These are phyloP conservation scores for Chalciporus sp. DNA, from an alignment of 1,284 basidiomycete genomes.

Conservation along the genomic window DNA sequence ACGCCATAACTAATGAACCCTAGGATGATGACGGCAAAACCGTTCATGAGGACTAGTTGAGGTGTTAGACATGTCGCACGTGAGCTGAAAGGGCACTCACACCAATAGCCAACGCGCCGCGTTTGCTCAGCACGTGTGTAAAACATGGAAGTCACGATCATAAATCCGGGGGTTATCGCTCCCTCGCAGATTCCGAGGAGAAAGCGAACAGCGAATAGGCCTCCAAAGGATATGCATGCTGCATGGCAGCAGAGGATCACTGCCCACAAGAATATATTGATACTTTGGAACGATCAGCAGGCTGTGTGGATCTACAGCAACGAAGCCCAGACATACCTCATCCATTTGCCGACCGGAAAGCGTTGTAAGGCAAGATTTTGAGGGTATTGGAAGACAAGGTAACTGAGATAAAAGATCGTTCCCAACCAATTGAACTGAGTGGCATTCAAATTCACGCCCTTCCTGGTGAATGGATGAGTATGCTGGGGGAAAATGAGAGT, in stretches of 20 bases:
- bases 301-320: background rate
- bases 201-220: constrained; percentile 51
- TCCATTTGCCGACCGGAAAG: constrained; percentile 78
- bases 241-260: constrained; percentile 52
- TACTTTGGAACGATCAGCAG: constrained; percentile 27
- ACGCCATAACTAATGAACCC: constrained; percentile 61
- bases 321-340: constrained; percentile 41
- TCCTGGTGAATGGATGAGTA: constrained; percentile 20
- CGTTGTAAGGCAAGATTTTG: constrained; percentile 78
- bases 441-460: constrained; percentile 45
- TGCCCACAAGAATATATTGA: constrained; percentile 58
- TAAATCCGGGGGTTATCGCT: constrained; percentile 80
- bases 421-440: constrained; percentile 69
- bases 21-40: constrained; percentile 64
- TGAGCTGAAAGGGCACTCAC: constrained; percentile 42
- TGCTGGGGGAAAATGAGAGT: constrained; percentile 25
- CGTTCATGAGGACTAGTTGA: constrained; percentile 60
- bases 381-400: constrained; percentile 60
- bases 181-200: constrained; percentile 65
- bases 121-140: constrained; percentile 80
- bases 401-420: constrained; percentile 77
- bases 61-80: constrained; percentile 10
- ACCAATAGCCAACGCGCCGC: constrained; percentile 75
- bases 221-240: constrained; percentile 56
- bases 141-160: constrained; percentile 73